Percentiles rank a stretch among this genome's conserved stretches.
Conservation (phyloP, 75 land plant species). For the Adiantum capillusveneris region DNA sequence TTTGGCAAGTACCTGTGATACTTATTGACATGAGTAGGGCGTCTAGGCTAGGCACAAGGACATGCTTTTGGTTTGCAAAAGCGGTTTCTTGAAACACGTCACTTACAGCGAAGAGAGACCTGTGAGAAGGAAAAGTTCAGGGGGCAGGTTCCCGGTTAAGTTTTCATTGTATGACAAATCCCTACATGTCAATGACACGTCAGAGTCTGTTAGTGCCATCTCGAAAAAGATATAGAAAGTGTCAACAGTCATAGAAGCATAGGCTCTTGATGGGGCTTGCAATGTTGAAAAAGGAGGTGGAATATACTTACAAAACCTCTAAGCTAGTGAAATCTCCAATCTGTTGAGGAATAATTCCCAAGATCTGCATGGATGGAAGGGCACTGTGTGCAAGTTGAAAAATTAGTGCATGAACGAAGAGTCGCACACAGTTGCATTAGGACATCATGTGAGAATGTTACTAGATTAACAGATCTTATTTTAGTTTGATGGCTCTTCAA, state of each 20-base stretch:
- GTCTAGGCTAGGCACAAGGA: too few relatives aligned
- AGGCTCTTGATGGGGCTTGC: neutral
- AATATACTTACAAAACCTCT: neutral
- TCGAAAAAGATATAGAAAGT: neutral
- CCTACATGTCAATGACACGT: conserved; percentile 16
- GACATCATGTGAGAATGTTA: too few relatives aligned
- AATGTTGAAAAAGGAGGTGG: neutral
- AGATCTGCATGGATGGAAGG: neutral
- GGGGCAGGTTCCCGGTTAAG: conserved; percentile 41
- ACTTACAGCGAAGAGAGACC: conserved; percentile 44
- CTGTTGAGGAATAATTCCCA: neutral
- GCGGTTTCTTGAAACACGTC: neutral
- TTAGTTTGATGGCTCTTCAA: too few relatives aligned
- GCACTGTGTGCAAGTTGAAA: too few relatives aligned
- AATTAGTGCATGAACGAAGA: too few relatives aligned
- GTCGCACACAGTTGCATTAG: too few relatives aligned
- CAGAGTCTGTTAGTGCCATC: neutral
- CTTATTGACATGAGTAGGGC: too few relatives aligned
- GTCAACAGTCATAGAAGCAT: neutral
- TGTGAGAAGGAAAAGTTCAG: conserved; percentile 26
- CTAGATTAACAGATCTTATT: too few relatives aligned
- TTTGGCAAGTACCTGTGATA: too few relatives aligned
- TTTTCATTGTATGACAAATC: conserved; percentile 47
- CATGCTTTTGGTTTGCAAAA: too few relatives aligned
- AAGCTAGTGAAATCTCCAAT: neutral